Evolutionary conservation across 192 early-diverging fungal genomes (phyloP).

Genomic region (Backusella westeae): DNA sequence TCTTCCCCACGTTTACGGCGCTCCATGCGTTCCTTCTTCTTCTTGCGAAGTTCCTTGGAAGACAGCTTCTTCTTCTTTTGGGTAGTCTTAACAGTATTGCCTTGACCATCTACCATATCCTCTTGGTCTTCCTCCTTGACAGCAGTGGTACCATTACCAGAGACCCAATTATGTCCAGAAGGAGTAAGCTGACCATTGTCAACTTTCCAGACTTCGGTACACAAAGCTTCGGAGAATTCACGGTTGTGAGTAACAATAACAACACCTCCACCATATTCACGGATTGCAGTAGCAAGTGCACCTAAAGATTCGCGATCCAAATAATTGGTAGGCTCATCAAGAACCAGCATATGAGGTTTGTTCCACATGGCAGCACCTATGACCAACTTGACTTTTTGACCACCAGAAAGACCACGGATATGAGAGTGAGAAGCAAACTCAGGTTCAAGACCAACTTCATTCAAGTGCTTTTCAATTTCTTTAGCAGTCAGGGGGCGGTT

Average conservation of each 20-base stretch:
- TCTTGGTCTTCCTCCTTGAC: slow-evolving; percentile 50
- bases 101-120: slow-evolving; percentile 63
- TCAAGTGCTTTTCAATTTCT: slow-evolving; percentile 71
- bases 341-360: slow-evolving; percentile 85
- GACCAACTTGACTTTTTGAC: slow-evolving; percentile 86
- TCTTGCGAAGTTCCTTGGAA: slow-evolving; percentile 49
- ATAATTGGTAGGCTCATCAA: slow-evolving; percentile 85
- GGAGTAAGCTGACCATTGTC: slow-evolving; percentile 54
- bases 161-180: slow-evolving; percentile 52
- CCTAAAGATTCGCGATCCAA: slow-evolving; percentile 62
- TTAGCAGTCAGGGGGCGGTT: slow-evolving; percentile 67
- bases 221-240: slow-evolving; percentile 74
- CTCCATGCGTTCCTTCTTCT: slow-evolving; percentile 57
- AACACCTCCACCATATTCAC: slow-evolving; percentile 75
- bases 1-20: slow-evolving; percentile 57
- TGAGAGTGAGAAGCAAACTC: slow-evolving; percentile 72
- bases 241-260: slow-evolving; percentile 83
- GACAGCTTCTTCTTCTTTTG: slow-evolving; percentile 54
- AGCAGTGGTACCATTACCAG: slow-evolving; percentile 45
- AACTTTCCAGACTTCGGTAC: slow-evolving; percentile 72
- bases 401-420: slow-evolving; percentile 71
- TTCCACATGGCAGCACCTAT: slow-evolving; percentile 83
- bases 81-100: slow-evolving; percentile 70
- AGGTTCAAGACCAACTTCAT: slow-evolving; percentile 71
- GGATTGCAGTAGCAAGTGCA: slow-evolving; percentile 72